A percentile compares a stretch with the other conserved stretches of the same genome.
phyloP scores from a whole-genome alignment of 768 basidiomycete genomes.

The Pleurotus tuoliensis region DNA sequence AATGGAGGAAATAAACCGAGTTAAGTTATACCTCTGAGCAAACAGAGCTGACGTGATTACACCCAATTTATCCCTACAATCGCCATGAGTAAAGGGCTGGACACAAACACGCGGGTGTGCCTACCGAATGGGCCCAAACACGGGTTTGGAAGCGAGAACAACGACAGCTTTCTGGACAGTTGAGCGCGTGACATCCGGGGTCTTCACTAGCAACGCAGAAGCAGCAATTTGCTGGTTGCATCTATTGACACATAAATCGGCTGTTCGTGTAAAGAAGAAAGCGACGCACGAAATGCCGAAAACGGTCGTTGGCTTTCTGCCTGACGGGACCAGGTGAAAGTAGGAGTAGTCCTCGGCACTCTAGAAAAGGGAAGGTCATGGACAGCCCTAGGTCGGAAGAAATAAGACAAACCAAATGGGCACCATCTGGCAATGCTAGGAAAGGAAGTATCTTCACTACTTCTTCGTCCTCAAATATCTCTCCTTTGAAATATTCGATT shows the following conservation, averaged over 20 bases:
- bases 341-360: slow-evolving; percentile 94
- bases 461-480: slow-evolving; percentile 82
- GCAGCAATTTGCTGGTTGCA: slow-evolving; percentile 95
- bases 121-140: slow-evolving; percentile 91
- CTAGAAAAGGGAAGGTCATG: slow-evolving; percentile 30
- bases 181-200: slow-evolving; percentile 86
- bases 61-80: slow-evolving; percentile 78
- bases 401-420: slow-evolving; percentile 70
- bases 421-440: slow-evolving; percentile 94
- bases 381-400: slow-evolving; percentile 6
- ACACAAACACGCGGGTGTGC: not conserved
- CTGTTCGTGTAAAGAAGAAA: not conserved
- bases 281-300: slow-evolving; percentile 90
- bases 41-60: slow-evolving; percentile 93
- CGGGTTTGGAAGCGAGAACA: slow-evolving; percentile 84
- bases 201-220: slow-evolving; percentile 70
- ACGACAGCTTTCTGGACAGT: slow-evolving; percentile 98
- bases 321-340: slow-evolving; percentile 82
- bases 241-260: slow-evolving; percentile 30
- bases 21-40: slow-evolving; percentile 56
- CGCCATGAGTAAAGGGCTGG: not conserved
- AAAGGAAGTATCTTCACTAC: slow-evolving; percentile 86
- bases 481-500: slow-evolving; percentile 79
- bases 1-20: too few relatives aligned
- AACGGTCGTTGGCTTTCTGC: slow-evolving; percentile 70